These are phyloP conservation scores for Aspergillus nidulans DNA, from an alignment of 495 filamentous ascomycete genomes.

Conservation along the genomic window DNA sequence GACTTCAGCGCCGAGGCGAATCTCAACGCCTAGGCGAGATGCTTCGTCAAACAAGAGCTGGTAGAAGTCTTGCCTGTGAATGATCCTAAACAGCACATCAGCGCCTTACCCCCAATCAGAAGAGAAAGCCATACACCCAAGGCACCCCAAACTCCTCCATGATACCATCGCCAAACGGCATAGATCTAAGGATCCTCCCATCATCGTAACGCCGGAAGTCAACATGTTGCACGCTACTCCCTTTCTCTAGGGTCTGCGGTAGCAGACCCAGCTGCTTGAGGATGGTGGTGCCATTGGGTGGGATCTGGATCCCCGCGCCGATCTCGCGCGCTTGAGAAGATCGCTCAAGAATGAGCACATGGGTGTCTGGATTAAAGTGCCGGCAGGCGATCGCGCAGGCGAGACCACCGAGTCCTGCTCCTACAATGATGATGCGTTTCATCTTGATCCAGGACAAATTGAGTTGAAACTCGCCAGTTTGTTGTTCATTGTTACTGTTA, in stretches of 20 bases:
- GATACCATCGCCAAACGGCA: constrained; percentile 18
- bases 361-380: constrained; percentile 23
- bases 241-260: constrained; percentile 33
- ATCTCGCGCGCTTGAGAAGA: constrained; percentile 38
- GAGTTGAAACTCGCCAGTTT: neutral
- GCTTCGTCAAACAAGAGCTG: constrained; percentile 44
- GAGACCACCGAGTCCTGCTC: constrained; percentile 46
- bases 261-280: constrained; percentile 45
- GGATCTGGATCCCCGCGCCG: constrained; percentile 49
- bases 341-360: constrained; percentile 55
- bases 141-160: constrained; percentile 18
- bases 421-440: constrained; percentile 47
- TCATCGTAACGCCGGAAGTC: constrained; percentile 52
- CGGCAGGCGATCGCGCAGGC: constrained; percentile 54
- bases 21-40: constrained; percentile 38
- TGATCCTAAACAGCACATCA: constrained; percentile 24
- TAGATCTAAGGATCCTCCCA: constrained; percentile 37
- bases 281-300: constrained; percentile 47
- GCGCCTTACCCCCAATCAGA: neutral
- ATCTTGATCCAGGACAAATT: neutral
- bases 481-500: too few species aligned
- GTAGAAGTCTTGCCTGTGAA: constrained; percentile 52
- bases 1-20: neutral
- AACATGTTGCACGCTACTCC: constrained; percentile 42
- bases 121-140: constrained; percentile 19